Conservation (phyloP, 139 green algal species). For the Tetraselmis striata region DNA sequence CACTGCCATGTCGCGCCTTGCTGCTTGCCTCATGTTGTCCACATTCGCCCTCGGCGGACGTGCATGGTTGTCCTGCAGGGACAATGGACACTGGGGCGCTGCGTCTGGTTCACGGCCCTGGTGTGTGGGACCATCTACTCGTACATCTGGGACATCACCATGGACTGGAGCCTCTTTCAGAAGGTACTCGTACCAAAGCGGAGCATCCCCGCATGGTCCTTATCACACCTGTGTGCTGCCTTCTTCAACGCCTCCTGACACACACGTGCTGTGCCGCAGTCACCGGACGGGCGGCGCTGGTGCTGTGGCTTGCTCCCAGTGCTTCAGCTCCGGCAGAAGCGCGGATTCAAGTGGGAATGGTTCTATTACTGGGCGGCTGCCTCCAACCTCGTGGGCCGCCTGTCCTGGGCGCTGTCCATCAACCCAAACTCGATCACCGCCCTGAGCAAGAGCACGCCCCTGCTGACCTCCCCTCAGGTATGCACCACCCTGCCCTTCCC, state of each 20-base stretch:
- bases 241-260: too few species aligned
- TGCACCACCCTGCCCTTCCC: not conserved
- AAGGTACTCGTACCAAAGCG: too few species aligned
- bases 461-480: not conserved
- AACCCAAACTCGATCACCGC: not conserved
- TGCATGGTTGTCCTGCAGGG: too few species aligned
- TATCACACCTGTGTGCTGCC: too few species aligned
- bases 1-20: too few species aligned
- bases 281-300: not conserved
- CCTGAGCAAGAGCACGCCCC: not conserved
- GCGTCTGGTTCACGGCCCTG: conserved; percentile 1
- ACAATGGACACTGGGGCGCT: conserved; percentile 1
- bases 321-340: not conserved
- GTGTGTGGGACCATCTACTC: not conserved
- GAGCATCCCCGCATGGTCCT: too few species aligned
- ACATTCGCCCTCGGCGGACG: too few species aligned
- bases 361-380: conserved; percentile 5
- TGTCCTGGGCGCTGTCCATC: conserved; percentile 2
- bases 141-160: conserved; percentile 4
- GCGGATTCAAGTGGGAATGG: not conserved
- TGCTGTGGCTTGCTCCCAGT: not conserved
- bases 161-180: conserved; percentile 5
- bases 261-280: too few species aligned
- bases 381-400: not conserved
- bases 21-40: too few species aligned